These are phyloP conservation scores for Ophiocordyceps polyrhachis-furcata DNA, from an alignment of 2,329 filamentous ascomycete species.

Conservation along the genomic window DNA sequence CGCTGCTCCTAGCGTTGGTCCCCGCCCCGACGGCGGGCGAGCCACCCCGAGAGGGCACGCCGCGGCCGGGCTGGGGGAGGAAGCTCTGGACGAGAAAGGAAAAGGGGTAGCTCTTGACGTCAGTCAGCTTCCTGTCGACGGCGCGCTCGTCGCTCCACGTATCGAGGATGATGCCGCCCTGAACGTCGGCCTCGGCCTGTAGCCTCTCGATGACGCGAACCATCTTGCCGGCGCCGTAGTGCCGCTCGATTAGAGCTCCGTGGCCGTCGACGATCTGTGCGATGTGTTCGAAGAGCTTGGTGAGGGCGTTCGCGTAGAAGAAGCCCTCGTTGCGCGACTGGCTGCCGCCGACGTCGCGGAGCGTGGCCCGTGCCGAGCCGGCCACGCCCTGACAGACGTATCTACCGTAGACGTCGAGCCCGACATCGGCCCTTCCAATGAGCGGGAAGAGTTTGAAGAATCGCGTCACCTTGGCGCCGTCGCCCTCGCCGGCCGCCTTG, in stretches of 20 bases:
- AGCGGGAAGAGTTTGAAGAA: conserved; percentile 98
- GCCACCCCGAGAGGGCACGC: conserved; percentile 47
- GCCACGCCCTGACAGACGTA: conserved; percentile 96
- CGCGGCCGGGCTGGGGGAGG: conserved; percentile 47
- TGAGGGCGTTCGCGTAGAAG: conserved; percentile 83
- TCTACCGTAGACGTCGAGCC: conserved; percentile 81
- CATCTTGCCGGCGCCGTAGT: conserved; percentile 91
- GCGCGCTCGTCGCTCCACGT: conserved; percentile 83
- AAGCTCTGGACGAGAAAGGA: conserved; percentile 95
- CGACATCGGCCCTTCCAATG: conserved; percentile 74
- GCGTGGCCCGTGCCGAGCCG: conserved; percentile 57
- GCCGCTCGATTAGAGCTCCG: conserved; percentile 74
- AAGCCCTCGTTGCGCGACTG: conserved; percentile 47
- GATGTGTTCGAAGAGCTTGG: conserved; percentile 91
- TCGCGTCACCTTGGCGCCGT: conserved; percentile 74
- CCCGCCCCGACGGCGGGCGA: conserved; percentile 51
- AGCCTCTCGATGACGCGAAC: conserved; percentile 79
- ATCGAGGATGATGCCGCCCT: conserved; percentile 88
- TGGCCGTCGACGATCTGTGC: conserved; percentile 91
- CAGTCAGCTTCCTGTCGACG: conserved; percentile 72
- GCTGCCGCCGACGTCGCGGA: conserved; percentile 45
- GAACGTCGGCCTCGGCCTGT: conserved; percentile 87
- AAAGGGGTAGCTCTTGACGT: conserved; percentile 95
- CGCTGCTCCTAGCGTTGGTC: conserved; percentile 40
- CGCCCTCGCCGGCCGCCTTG: conserved; percentile 69